A percentile compares a stretch with the other conserved stretches of the same genome.
Evolutionary conservation across 371 early-diverging fungal species (phyloP).

Genomic region (Haplosporangium sp.): DNA sequence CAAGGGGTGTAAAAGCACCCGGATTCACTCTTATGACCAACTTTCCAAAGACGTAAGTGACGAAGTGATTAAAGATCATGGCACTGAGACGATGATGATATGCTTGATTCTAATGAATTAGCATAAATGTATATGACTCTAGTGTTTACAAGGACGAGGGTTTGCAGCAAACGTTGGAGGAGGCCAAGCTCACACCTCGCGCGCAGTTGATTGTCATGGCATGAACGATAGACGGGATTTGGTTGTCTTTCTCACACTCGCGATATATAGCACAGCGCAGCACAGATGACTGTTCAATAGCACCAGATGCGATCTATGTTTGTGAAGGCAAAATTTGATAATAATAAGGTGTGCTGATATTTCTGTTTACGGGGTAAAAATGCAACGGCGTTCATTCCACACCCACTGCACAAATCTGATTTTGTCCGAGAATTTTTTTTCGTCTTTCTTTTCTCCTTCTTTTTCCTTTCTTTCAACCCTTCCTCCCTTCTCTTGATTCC

Average conservation of each 20-base stretch:
- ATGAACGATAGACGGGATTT: background rate
- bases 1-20: slow-evolving; percentile 26
- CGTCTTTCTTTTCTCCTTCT: background rate
- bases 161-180: slow-evolving; percentile 39
- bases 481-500: slow-evolving; percentile 1
- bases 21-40: slow-evolving; percentile 47
- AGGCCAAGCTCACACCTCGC: slow-evolving; percentile 47
- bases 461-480: slow-evolving; percentile 1
- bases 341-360: too few relatives aligned
- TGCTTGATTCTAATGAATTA: background rate
- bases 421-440: background rate
- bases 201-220: slow-evolving; percentile 45
- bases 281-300: background rate
- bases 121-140: background rate
- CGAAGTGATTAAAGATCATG: background rate
- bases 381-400: too few relatives aligned
- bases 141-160: slow-evolving; percentile 37
- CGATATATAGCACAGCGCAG: too few relatives aligned
- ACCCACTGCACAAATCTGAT: background rate
- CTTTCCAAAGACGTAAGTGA: slow-evolving; percentile 41
- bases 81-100: too few relatives aligned
- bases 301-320: background rate
- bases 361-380: too few relatives aligned
- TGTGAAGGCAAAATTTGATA: too few relatives aligned
- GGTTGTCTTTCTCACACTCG: background rate